phyloP scores from a whole-genome alignment of 164 flowering plant genomes.

The Annona cherimola region DNA sequence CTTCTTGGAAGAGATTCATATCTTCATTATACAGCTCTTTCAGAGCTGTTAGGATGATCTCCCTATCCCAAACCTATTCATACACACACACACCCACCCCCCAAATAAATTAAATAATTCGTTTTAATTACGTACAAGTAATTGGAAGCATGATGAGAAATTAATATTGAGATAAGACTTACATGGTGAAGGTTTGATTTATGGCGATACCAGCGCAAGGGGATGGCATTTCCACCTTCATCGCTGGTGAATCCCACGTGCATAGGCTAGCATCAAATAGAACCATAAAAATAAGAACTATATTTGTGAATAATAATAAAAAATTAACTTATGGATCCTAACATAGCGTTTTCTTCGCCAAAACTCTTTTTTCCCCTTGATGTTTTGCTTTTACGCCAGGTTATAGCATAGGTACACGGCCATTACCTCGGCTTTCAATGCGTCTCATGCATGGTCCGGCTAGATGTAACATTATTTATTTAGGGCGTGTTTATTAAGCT shows the following conservation, averaged over 20 bases:
- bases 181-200: slow-evolving; percentile 97
- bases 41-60: slow-evolving; percentile 69
- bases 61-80: slow-evolving; percentile 96
- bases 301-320: too few species aligned
- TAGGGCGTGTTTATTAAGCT: too few species aligned
- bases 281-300: too few species aligned
- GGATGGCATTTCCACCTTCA: slow-evolving; percentile 78
- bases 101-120: not conserved
- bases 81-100: not conserved
- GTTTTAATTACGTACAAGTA: not conserved
- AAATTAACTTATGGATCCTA: too few species aligned
- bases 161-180: slow-evolving; percentile 21
- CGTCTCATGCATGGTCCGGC: too few species aligned
- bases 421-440: too few species aligned
- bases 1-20: slow-evolving; percentile 55
- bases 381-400: too few species aligned
- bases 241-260: slow-evolving; percentile 89
- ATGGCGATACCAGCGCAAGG: slow-evolving; percentile 77
- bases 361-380: too few species aligned
- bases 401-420: too few species aligned
- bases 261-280: slow-evolving; percentile 52
- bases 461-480: too few species aligned
- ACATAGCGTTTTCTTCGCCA: too few species aligned
- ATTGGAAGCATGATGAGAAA: too few species aligned
- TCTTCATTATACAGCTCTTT: slow-evolving; percentile 63